Evolutionary conservation across 176 grass and related monocot species (phyloP).

Genomic region (Poa annua): DNA sequence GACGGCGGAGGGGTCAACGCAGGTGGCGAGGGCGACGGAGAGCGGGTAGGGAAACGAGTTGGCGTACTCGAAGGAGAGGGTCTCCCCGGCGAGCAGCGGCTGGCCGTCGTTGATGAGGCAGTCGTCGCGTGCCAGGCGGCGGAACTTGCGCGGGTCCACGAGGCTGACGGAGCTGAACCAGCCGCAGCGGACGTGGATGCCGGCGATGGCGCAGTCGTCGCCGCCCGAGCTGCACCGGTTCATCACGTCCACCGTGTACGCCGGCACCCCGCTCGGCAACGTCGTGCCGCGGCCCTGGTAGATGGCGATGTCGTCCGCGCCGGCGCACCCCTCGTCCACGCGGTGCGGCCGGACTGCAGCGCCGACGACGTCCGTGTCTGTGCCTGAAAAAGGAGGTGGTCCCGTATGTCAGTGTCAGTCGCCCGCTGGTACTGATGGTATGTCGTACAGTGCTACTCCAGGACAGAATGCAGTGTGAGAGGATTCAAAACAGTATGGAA

Average conservation of each 20-base stretch:
- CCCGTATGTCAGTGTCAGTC: neutral
- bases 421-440: neutral
- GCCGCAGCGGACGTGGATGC: conserved; percentile 87
- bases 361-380: neutral
- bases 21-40: conserved; percentile 51
- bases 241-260: conserved; percentile 82
- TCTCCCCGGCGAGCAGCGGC: conserved; percentile 58
- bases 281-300: conserved; percentile 36
- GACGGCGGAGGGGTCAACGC: conserved; percentile 38
- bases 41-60: conserved; percentile 73
- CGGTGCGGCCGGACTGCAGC: conserved; percentile 9
- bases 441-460: neutral
- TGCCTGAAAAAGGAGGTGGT: neutral
- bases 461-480: conserved; percentile 39
- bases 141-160: conserved; percentile 78
- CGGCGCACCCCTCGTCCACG: conserved; percentile 50
- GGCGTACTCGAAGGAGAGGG: conserved; percentile 84
- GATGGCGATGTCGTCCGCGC: conserved; percentile 56
- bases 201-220: conserved; percentile 49
- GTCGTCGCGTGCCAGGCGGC: conserved; percentile 67
- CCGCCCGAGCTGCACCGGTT: conserved; percentile 53
- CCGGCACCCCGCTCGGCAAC: conserved; percentile 47
- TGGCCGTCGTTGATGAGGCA: conserved; percentile 92
- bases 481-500: neutral
- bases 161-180: conserved; percentile 92